Conservation (phyloP, 169 alveolate species). For the Eimeria falciformis region DNA sequence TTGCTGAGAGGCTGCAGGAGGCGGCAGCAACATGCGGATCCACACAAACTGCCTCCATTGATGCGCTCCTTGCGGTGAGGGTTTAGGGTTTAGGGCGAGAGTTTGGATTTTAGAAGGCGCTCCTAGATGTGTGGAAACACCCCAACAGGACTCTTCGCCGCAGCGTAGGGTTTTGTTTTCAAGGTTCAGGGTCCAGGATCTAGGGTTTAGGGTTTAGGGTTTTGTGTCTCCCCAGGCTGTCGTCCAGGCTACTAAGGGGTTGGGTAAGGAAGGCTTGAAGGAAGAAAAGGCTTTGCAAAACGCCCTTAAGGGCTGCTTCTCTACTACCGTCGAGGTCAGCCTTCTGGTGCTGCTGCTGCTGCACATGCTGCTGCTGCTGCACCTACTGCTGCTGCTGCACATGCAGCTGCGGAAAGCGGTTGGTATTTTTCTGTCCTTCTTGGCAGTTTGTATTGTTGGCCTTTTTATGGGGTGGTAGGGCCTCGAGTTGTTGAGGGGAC, state of each 20-base stretch:
- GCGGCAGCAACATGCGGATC: slow-evolving; percentile 16
- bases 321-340: slow-evolving; percentile 8
- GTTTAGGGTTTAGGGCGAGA: too few relatives aligned
- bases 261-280: neutral
- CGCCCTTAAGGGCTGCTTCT: neutral
- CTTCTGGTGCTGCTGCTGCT: slow-evolving; percentile 8
- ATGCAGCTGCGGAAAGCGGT: too few relatives aligned
- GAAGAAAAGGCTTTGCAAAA: neutral
- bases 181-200: too few relatives aligned
- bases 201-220: neutral
- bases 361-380: neutral
- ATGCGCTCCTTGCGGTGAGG: slow-evolving; percentile 7
- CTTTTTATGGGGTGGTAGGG: too few relatives aligned
- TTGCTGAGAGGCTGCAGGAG: slow-evolving; percentile 42
- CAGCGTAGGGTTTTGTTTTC: neutral
- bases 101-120: neutral
- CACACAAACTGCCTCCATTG: neutral
- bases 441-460: neutral
- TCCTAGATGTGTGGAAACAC: too few relatives aligned
- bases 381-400: neutral
- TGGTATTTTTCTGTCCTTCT: neutral
- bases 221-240: neutral
- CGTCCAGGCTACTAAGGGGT: neutral
- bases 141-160: too few relatives aligned
- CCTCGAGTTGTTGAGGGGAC: too few relatives aligned